A percentile compares a stretch with the other conserved stretches of the same genome.
phyloP scores from a whole-genome alignment of 148 eudicot species.

The Camellia japonica region DNA sequence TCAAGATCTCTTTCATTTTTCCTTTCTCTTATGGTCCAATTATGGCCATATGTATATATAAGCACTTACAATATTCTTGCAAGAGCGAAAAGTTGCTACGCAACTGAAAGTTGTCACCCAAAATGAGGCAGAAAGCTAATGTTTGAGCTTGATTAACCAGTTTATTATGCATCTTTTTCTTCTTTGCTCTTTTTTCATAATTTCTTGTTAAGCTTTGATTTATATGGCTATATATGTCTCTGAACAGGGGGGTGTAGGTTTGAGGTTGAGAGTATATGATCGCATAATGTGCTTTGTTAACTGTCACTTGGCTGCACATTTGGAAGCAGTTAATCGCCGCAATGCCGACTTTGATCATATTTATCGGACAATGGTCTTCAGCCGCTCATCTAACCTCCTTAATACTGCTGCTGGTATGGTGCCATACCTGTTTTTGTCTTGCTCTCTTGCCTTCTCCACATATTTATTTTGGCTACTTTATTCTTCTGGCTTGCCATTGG shows the following conservation, averaged over 20 bases:
- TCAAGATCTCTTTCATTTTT: too few species aligned
- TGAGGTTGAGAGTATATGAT: constrained; percentile 92
- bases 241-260: constrained; percentile 95
- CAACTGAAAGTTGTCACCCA: background rate
- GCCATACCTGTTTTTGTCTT: constrained; percentile 60
- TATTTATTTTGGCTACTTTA: constrained; percentile 84
- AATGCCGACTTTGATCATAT: constrained; percentile 97
- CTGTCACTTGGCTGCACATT: constrained; percentile 97
- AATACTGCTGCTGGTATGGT: constrained; percentile 91
- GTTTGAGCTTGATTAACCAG: background rate
- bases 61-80: background rate
- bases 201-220: background rate
- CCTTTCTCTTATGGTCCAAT: background rate
- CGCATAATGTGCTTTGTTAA: constrained; percentile 86
- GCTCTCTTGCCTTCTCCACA: constrained; percentile 77
- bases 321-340: constrained; percentile 91
- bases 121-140: background rate
- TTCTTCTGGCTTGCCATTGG: constrained; percentile 69
- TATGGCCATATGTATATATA: background rate
- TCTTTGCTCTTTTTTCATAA: background rate
- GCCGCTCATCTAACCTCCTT: constrained; percentile 65
- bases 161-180: constrained; percentile 2
- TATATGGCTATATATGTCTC: constrained; percentile 17
- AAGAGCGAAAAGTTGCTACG: background rate
- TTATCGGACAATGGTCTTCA: constrained; percentile 74